Percentiles rank a stretch among this genome's conserved stretches.
phyloP scores from a whole-genome alignment of 768 basidiomycete genomes.

The Melanogaster broomeanus region DNA sequence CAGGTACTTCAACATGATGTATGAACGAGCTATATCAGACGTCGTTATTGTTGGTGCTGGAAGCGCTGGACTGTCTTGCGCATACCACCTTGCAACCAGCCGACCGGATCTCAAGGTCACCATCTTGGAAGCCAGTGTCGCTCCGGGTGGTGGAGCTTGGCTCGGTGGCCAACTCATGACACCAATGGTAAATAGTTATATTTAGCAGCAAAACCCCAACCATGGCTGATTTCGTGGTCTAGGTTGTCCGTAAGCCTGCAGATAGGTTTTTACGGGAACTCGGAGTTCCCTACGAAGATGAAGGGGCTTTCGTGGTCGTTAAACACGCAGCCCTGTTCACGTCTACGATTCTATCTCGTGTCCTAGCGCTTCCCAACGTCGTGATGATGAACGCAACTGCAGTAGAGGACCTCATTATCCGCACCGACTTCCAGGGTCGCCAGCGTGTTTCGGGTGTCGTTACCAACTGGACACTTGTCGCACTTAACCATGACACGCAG shows the following conservation, averaged over 20 bases:
- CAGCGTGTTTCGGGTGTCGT: conserved; percentile 55
- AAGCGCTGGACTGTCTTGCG: conserved; percentile 69
- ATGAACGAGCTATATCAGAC: conserved; percentile 74
- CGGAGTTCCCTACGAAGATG: conserved; percentile 76
- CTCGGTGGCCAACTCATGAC: conserved; percentile 80
- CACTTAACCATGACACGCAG: conserved; percentile 71
- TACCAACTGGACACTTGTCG: conserved; percentile 54
- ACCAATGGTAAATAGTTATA: conserved; percentile 54
- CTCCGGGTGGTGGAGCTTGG: conserved; percentile 79
- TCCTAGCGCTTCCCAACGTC: conserved; percentile 70
- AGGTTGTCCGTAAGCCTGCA: conserved; percentile 80
- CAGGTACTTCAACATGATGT: conserved; percentile 75
- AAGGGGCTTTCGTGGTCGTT: conserved; percentile 76
- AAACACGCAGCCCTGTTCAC: conserved; percentile 85
- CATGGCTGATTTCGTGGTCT: background rate
- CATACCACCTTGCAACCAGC: conserved; percentile 66
- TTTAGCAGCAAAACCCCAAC: background rate
- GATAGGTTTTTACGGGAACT: conserved; percentile 69
- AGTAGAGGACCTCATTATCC: conserved; percentile 78
- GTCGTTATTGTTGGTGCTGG: conserved; percentile 79
- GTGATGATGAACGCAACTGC: conserved; percentile 78
- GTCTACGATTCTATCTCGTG: conserved; percentile 69
- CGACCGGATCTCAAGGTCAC: conserved; percentile 68
- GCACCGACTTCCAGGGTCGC: conserved; percentile 45
- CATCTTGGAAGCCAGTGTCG: conserved; percentile 77